Conservation (phyloP, 441 rosid species). For the Oxalis stricta region DNA sequence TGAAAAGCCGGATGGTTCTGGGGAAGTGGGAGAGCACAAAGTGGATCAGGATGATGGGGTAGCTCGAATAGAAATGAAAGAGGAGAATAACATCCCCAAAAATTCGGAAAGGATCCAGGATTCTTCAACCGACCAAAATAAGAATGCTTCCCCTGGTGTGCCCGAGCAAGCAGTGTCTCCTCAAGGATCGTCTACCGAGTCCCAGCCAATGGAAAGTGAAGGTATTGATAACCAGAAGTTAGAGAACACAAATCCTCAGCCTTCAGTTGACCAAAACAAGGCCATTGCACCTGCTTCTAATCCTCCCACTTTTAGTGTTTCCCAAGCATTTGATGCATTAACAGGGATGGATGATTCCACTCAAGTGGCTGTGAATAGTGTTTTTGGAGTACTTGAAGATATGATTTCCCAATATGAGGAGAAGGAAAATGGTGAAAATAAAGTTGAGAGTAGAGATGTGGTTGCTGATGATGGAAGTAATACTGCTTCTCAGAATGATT, state of each 20-base stretch:
- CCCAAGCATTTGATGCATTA: slow-evolving; percentile 79
- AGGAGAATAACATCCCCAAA: slow-evolving; percentile 20
- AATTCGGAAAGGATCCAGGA: slow-evolving; percentile 32
- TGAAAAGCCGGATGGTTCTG: slow-evolving; percentile 25
- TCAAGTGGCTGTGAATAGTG: slow-evolving; percentile 94
- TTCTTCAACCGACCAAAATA: slow-evolving; percentile 36
- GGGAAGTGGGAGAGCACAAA: slow-evolving; percentile 26
- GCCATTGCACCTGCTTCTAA: slow-evolving; percentile 24
- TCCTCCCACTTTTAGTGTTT: slow-evolving; percentile 41
- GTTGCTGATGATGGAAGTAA: slow-evolving; percentile 16
- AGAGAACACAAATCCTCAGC: slow-evolving; percentile 30
- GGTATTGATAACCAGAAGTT: slow-evolving; percentile 33
- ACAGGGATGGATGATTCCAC: slow-evolving; percentile 96
- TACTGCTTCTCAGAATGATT: slow-evolving; percentile 9
- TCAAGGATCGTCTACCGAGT: slow-evolving; percentile 31
- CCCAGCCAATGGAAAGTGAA: slow-evolving; percentile 38
- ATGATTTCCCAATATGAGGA: slow-evolving; percentile 79
- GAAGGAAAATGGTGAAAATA: slow-evolving; percentile 27
- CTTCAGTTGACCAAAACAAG: slow-evolving; percentile 32
- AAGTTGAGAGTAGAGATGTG: slow-evolving; percentile 12
- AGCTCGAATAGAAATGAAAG: slow-evolving; percentile 27
- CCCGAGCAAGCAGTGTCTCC: slow-evolving; percentile 30
- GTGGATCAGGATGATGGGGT: slow-evolving; percentile 26
- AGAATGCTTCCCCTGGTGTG: slow-evolving; percentile 18
- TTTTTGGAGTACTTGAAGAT: slow-evolving; percentile 86